Percentiles rank a stretch among this genome's conserved stretches.
phyloP scores from a whole-genome alignment of 2,329 filamentous ascomycete species.

The Fusarium udum region DNA sequence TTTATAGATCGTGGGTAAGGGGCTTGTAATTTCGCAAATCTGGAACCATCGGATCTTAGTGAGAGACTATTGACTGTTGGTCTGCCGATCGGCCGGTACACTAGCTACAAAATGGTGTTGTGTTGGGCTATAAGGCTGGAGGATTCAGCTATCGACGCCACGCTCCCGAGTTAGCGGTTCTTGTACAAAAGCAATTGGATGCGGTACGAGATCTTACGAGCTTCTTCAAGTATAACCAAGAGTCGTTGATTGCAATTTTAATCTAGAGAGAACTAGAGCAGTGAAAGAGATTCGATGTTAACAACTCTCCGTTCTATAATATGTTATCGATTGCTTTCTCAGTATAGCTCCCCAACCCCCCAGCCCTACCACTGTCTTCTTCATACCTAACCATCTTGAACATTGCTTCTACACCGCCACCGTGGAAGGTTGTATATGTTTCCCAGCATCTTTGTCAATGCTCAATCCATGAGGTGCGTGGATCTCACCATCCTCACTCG shows the following conservation, averaged over 20 bases:
- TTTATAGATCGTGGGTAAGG: not conserved
- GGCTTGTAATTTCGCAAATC: not conserved
- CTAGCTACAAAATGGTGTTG: not conserved
- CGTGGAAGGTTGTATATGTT: not conserved
- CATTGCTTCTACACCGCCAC: not conserved
- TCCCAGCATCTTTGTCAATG: not conserved
- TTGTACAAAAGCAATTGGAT: not conserved
- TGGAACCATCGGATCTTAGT: not conserved
- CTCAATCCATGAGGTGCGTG: not conserved
- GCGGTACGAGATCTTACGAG: rapidly evolving
- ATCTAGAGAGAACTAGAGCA: not conserved
- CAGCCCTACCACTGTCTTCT: too few relatives aligned
- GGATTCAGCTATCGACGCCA: not conserved
- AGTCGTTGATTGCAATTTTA: too few relatives aligned
- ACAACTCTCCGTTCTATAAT: too few relatives aligned
- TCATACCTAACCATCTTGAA: too few relatives aligned
- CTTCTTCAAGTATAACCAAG: too few relatives aligned
- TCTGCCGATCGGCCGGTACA: not conserved
- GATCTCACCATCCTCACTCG: not conserved
- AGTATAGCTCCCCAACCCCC: too few relatives aligned
- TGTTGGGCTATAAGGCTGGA: not conserved
- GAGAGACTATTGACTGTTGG: not conserved
- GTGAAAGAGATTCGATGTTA: not conserved
- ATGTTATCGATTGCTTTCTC: too few relatives aligned
- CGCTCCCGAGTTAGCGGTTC: not conserved